phyloP scores from a whole-genome alignment of 768 basidiomycete species.

The Favolaschia claudopus region DNA sequence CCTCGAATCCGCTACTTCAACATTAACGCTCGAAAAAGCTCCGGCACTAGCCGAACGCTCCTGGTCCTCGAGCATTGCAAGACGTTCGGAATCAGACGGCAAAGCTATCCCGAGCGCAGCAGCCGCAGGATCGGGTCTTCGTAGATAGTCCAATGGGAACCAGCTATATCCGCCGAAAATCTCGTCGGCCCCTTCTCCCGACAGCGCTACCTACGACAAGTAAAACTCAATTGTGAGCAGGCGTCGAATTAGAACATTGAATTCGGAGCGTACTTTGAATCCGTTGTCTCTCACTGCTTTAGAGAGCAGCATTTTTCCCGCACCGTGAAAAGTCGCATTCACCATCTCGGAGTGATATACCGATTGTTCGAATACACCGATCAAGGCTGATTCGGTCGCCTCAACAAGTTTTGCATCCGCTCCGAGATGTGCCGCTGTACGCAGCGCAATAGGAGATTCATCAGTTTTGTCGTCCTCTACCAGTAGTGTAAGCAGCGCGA shows the following conservation, averaged over 20 bases:
- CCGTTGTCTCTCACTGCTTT: slow-evolving; percentile 9
- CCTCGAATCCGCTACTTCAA: background rate
- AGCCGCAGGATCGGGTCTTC: slow-evolving; percentile 2
- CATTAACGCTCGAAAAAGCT: background rate
- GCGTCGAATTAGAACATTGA: background rate
- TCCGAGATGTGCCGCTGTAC: slow-evolving; percentile 14
- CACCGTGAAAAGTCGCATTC: slow-evolving; percentile 8
- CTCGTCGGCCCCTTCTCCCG: slow-evolving; percentile 19
- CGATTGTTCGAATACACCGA: slow-evolving; percentile 14
- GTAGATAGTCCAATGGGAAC: slow-evolving; percentile 14
- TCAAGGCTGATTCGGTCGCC: slow-evolving; percentile 15
- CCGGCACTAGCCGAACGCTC: background rate
- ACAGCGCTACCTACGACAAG: slow-evolving; percentile 19
- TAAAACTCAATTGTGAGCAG: no score
- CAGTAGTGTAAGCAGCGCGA: background rate
- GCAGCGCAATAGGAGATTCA: slow-evolving; percentile 14
- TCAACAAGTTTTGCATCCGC: slow-evolving; percentile 4
- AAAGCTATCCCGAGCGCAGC: slow-evolving; percentile 1
- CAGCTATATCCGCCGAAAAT: slow-evolving; percentile 17
- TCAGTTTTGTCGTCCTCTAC: slow-evolving; percentile 12
- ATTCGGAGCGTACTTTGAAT: slow-evolving; percentile 14
- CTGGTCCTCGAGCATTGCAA: background rate
- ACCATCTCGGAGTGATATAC: slow-evolving; percentile 19
- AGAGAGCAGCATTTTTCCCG: slow-evolving; percentile 19
- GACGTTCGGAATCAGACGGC: slow-evolving; percentile 7